Evolutionary conservation across 2,329 filamentous ascomycete species (phyloP), one percentile per base, ranked within the genome.

Genomic region (Alternaria sp.): DNA sequence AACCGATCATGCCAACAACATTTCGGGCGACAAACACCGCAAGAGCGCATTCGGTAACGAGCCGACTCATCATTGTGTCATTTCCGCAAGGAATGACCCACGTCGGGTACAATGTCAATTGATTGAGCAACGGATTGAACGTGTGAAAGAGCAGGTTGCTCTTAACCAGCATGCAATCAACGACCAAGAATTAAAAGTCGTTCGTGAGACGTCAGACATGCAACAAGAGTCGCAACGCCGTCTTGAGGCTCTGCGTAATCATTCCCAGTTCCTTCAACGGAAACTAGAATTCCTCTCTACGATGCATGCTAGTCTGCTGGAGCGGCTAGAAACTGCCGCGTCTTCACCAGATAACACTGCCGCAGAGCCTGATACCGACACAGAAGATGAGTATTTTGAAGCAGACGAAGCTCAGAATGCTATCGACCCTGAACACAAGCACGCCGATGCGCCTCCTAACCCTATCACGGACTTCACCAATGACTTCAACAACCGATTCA

Each of bases 401-500:
- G 81, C 81, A 7, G 77, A 84, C n/a, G 87, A 89, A 54, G 86
- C 87, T 43, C 86, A 86, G 23, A 81, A 84, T 56, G 72, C 80
- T 3, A 58, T 70, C 21, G 83, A 86, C 30, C 72, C 83, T 28
- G 84, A 86, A 17, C 69, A 69, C 3, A 77, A 77, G 49, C 86
- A 85, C 13, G 83, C 91, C 57, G 89, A 93, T 67, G 86, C 26
- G 11, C 19, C 56, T 45, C 49, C 90, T 2, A 88, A 90, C 3
- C 88, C 90, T 1, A 87, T 90, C 4, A 88, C 91, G 15, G 93
- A 97, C 69, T 95, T 95, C 69, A 90, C 92, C 52, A 97, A 92
- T 79, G 94, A 98, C 77, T 99, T 97, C 84, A 96, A 96, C 78
- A 99, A 99, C 76, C 91, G 96, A 2, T 99, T 99, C 83, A 95